Base-by-base conservation (phyloP, 1,139 yeast genomes). In the Geotrichum fermentans region DNA sequence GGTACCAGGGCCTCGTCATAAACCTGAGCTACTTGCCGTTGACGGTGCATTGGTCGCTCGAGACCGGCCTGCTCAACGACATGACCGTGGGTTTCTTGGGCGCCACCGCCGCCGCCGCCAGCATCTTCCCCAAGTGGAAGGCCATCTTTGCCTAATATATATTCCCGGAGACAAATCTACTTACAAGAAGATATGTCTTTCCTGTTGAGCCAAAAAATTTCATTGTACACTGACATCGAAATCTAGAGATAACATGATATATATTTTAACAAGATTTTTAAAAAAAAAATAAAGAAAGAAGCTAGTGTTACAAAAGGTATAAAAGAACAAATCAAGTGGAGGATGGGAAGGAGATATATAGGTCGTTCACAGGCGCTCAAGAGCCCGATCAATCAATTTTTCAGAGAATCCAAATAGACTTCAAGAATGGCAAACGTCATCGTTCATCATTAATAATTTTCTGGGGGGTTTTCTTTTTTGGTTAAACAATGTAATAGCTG, bases 21-120 rank as follows among this genome's bases (percentile, higher is more conserved):
- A 68, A 70, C 52, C 52, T 66, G 28, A 67, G 70, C 14, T 71
- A 71, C 62, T 59, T 69, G 35, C 75, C 75, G 3, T 55, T 71
- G 46, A 68, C 75, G 1, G 56, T 68, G 37, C 75, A 71, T 55
- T 71, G 75, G 75, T 68, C 73, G 3, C 54, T 67, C n/a, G 64
- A 62, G 48, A 52, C 49, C 3, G 75, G 75, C 0, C 54, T 65
- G 36, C 52, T 70, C 34, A 54, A 56, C 22, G 67, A 67, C 22
- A 53, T 60, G 40, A 54, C 57, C 21, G 73, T 72, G 3, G 75
- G 75, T 1, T 50, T 64, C 26, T 55, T 71, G 37, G 75, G 75
- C 5, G 59, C 72, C 2, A 48, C 63, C 20, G 74, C 74, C 6
- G 64, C 61, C 4, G 52, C 55, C 14, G 59, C 62, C 4, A 50